These are phyloP conservation scores for Globisporangium paroecandrum DNA, from an alignment of 352 stramenopile genomes.

Conservation along the genomic window DNA sequence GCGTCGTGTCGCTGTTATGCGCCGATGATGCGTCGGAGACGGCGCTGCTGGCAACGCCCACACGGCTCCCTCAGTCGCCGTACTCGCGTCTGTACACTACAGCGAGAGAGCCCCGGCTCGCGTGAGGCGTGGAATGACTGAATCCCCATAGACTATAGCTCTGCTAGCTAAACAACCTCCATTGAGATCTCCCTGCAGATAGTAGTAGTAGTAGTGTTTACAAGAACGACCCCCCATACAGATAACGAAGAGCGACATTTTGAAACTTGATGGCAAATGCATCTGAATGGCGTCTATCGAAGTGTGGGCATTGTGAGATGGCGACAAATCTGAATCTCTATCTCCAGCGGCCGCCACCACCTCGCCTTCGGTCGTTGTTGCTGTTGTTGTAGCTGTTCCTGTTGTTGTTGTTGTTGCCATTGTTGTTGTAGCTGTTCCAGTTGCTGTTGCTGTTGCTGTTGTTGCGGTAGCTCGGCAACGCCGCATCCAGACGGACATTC, in stretches of 20 bases:
- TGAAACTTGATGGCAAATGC: not conserved
- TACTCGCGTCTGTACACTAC: constrained; percentile 61
- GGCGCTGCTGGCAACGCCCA: constrained; percentile 62
- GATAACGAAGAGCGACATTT: not conserved
- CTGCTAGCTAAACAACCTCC: not conserved
- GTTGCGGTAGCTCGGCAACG: constrained; percentile 17
- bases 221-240: not conserved
- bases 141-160: constrained; percentile 9
- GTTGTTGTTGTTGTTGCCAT: constrained; percentile 12
- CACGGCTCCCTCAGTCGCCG: constrained; percentile 51
- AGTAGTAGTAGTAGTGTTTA: not conserved
- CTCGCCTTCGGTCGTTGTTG: constrained; percentile 17
- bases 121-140: not conserved
- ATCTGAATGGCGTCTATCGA: not conserved
- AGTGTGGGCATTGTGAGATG: not conserved
- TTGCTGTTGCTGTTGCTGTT: constrained; percentile 6
- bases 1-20: constrained; percentile 89
- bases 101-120: constrained; percentile 9
- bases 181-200: not conserved
- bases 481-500: constrained; percentile 18
- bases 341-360: constrained; percentile 14
- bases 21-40: constrained; percentile 90
- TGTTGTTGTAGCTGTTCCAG: constrained; percentile 10
- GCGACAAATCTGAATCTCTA: constrained; percentile 12
- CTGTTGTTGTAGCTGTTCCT: constrained; percentile 18